Percentiles rank a stretch among this genome's conserved stretches.
These are phyloP conservation scores for Kodamaea derodonti DNA, from an alignment of 1,139 yeast species.

Conservation along the genomic window DNA sequence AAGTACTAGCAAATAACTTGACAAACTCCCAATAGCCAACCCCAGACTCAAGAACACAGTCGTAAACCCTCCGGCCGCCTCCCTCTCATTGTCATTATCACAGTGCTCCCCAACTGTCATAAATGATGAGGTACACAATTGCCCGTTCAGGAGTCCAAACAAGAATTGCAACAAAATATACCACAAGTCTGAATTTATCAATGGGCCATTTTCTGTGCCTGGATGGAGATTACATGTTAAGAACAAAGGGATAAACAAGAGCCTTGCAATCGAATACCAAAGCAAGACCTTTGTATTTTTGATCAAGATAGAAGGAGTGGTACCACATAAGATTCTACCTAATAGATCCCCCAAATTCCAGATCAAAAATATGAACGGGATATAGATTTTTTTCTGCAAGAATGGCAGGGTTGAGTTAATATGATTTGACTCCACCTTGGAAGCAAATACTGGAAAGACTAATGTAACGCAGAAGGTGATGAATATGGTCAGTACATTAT, in stretches of 20 bases:
- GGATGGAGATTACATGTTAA: conserved; percentile 63
- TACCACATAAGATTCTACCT: conserved; percentile 72
- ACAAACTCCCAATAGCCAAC: conserved; percentile 69
- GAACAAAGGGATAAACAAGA: conserved; percentile 59
- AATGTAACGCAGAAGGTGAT: conserved; percentile 73
- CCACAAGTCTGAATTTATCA: conserved; percentile 57
- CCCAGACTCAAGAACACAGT: conserved; percentile 74
- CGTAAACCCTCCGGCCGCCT: conserved; percentile 93
- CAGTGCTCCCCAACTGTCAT: conserved; percentile 69
- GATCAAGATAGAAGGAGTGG: conserved; percentile 37
- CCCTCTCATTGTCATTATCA: conserved; percentile 58
- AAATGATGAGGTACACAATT: conserved; percentile 73
- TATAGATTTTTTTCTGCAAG: conserved; percentile 49
- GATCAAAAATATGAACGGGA: conserved; percentile 72
- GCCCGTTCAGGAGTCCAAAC: conserved; percentile 89
- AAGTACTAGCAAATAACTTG: conserved; percentile 63
- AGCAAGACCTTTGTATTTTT: conserved; percentile 40
- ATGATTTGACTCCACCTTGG: conserved; percentile 55
- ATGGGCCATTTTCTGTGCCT: conserved; percentile 24
- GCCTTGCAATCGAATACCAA: conserved; percentile 49
- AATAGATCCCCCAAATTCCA: conserved; percentile 90
- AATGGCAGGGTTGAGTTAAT: conserved; percentile 24
- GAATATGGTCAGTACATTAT: conserved; percentile 67
- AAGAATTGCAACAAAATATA: conserved; percentile 67
- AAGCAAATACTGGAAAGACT: conserved; percentile 87